Evolutionary conservation across 2,329 filamentous ascomycete genomes (phyloP).

Genomic region (Ophiosphaerella narmari): DNA sequence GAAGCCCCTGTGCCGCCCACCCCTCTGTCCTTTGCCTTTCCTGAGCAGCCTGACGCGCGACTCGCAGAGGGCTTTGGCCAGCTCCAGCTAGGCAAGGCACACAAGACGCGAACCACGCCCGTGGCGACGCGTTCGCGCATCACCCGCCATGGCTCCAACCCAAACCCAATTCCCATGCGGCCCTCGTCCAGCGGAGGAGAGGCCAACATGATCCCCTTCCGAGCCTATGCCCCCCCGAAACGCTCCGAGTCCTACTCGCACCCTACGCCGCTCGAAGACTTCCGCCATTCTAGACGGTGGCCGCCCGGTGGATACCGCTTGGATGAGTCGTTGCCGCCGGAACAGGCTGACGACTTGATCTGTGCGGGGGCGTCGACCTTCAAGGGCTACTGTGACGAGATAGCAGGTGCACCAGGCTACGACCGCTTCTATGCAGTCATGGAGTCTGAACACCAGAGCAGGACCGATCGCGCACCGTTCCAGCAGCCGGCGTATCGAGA

Average conservation of each 20-base stretch:
- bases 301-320: constrained; percentile 45
- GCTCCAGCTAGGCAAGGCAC: constrained; percentile 26
- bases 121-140: constrained; percentile 41
- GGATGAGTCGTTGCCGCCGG: constrained; percentile 36
- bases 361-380: constrained; percentile 47
- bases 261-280: constrained; percentile 44
- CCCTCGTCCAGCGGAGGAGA: constrained; percentile 43
- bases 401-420: constrained; percentile 44
- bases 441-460: constrained; percentile 42
- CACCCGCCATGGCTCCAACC: constrained; percentile 44
- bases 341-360: constrained; percentile 46
- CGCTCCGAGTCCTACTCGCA: constrained; percentile 45
- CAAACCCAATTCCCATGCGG: constrained; percentile 24
- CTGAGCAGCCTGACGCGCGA: constrained; percentile 27
- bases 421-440: constrained; percentile 48
- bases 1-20: constrained; percentile 30
- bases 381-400: constrained; percentile 45
- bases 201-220: constrained; percentile 29
- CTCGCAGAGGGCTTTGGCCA: constrained; percentile 31
- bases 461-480: constrained; percentile 45
- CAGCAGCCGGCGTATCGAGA: constrained; percentile 43
- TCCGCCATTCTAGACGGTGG: constrained; percentile 43
- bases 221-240: constrained; percentile 28
- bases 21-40: constrained; percentile 32
- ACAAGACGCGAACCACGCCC: constrained; percentile 41